Conservation (phyloP, 139 green algal species). For the Tetraselmis striata region DNA sequence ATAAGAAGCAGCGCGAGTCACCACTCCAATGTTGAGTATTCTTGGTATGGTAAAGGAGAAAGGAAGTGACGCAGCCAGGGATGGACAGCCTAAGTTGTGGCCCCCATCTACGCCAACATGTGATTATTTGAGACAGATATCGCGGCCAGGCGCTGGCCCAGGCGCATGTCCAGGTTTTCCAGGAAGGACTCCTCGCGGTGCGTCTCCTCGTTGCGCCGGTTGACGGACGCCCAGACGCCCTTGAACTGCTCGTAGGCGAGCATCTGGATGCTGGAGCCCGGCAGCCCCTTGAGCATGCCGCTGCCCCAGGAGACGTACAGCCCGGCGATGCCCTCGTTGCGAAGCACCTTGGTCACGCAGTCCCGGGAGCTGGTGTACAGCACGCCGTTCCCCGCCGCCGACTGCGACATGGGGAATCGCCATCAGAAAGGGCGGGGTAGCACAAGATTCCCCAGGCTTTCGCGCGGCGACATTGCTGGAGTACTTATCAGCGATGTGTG, state of each 20-base stretch:
- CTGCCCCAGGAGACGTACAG: not conserved
- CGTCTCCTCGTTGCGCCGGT: not conserved
- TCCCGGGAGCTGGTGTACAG: not conserved
- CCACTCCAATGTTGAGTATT: too few relatives aligned
- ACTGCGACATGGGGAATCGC: too few relatives aligned
- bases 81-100: too few relatives aligned
- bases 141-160: not conserved
- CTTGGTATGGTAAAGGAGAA: too few relatives aligned
- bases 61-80: too few relatives aligned
- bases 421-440: too few relatives aligned
- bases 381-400: not conserved
- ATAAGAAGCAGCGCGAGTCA: too few relatives aligned
- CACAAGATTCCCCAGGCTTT: too few relatives aligned
- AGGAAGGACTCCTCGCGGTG: not conserved
- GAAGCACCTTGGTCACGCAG: not conserved
- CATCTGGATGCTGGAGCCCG: not conserved
- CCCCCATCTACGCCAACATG: too few relatives aligned
- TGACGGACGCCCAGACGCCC: not conserved
- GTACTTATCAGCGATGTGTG: too few relatives aligned
- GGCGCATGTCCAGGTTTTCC: not conserved
- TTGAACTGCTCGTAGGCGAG: not conserved
- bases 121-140: too few relatives aligned
- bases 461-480: too few relatives aligned
- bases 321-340: not conserved
- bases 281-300: not conserved